Evolutionary conservation across 441 rosid genomes (phyloP).

Genomic region (Syzygium malaccense): DNA sequence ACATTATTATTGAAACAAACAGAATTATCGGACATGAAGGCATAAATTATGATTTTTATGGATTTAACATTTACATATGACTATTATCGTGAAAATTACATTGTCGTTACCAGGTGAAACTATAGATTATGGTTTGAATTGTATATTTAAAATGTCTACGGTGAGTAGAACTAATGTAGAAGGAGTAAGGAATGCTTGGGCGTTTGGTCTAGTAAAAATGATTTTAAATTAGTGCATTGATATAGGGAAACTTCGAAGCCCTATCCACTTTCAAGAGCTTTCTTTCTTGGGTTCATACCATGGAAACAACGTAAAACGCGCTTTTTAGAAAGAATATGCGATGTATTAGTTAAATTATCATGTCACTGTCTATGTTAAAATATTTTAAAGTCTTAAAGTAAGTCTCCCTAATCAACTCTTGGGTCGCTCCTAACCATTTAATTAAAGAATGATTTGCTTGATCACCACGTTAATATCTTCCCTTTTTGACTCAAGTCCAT

Average conservation of each 20-base stretch:
- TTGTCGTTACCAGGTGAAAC: accelerated
- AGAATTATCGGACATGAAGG: neutral
- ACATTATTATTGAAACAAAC: neutral
- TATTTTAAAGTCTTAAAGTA: neutral
- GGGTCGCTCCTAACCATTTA: neutral
- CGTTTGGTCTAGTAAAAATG: neutral
- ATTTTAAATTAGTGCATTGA: neutral
- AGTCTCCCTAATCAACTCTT: neutral
- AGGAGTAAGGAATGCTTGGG: neutral
- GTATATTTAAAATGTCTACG: neutral
- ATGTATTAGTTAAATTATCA: accelerated
- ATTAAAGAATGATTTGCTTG: neutral
- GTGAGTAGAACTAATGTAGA: accelerated
- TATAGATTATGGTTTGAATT: neutral
- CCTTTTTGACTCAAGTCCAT: neutral
- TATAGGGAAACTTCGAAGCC: neutral
- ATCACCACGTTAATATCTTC: neutral
- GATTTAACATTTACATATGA: neutral
- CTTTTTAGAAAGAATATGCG: neutral
- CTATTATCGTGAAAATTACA: neutral
- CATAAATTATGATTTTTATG: neutral
- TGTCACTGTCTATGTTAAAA: neutral
- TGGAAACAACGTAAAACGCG: neutral
- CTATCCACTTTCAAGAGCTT: neutral
- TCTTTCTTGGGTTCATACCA: neutral